A percentile compares a stretch with the other conserved stretches of the same genome.
phyloP scores from a whole-genome alignment of 768 basidiomycete genomes.

The Calocera cornea region DNA sequence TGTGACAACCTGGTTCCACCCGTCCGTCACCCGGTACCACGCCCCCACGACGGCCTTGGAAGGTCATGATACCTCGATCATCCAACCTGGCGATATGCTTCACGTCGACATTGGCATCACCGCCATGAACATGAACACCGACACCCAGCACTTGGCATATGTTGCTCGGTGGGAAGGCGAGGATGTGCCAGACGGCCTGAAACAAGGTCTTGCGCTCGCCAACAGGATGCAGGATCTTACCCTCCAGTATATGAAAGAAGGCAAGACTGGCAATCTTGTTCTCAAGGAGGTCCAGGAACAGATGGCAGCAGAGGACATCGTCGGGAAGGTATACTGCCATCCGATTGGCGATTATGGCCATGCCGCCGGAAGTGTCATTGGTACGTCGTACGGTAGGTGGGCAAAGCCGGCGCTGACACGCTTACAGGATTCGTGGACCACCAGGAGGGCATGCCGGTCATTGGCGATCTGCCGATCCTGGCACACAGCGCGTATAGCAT shows the following conservation, averaged over 20 bases:
- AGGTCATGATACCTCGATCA: constrained; percentile 21
- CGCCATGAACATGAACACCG: constrained; percentile 42
- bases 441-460: constrained; percentile 33
- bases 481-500: constrained; percentile 42
- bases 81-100: constrained; percentile 37
- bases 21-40: constrained; percentile 35
- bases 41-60: constrained; percentile 31
- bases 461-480: constrained; percentile 36
- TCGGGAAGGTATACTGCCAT: constrained; percentile 40
- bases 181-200: constrained; percentile 32
- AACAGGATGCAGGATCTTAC: constrained; percentile 43
- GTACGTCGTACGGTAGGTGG: constrained; percentile 21
- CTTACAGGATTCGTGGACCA: constrained; percentile 33
- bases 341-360: constrained; percentile 46
- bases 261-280: constrained; percentile 37
- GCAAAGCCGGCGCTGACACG: constrained; percentile 1
- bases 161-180: constrained; percentile 35
- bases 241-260: constrained; percentile 32
- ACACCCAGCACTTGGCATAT: constrained; percentile 44
- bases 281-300: constrained; percentile 30
- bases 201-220: constrained; percentile 32
- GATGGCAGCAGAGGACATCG: constrained; percentile 34
- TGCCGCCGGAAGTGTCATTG: constrained; percentile 38
- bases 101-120: constrained; percentile 45
- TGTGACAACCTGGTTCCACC: constrained; percentile 41